Evolutionary conservation across 2,329 filamentous ascomycete genomes (phyloP).

Genomic region (Sporothrix euskadiensis): DNA sequence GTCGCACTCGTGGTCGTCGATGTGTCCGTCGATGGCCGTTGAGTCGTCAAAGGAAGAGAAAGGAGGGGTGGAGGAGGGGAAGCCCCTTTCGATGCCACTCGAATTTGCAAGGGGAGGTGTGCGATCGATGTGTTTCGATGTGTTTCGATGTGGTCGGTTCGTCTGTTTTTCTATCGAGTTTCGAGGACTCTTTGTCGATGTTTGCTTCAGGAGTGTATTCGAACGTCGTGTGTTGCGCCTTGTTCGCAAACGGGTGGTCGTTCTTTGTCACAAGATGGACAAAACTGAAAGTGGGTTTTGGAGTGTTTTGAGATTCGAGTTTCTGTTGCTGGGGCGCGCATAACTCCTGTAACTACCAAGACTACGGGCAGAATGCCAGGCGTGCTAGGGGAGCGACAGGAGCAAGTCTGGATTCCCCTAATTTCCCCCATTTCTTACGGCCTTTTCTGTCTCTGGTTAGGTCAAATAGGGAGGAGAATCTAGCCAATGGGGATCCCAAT

Average conservation of each 20-base stretch:
- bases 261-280: background rate
- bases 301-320: slow-evolving; percentile 6
- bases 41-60: background rate
- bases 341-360: too few relatives aligned
- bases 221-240: background rate
- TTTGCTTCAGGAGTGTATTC: background rate
- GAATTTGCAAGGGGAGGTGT: background rate
- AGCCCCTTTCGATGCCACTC: background rate
- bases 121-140: background rate
- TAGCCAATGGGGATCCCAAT: background rate
- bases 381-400: background rate
- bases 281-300: background rate
- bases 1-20: background rate
- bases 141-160: background rate
- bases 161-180: background rate
- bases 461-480: background rate
- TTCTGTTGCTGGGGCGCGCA: background rate
- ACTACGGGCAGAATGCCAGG: slow-evolving; percentile 11
- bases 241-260: background rate
- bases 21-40: background rate
- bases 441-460: background rate
- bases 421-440: background rate
- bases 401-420: background rate
- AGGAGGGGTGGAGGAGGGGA: slow-evolving; percentile 7
- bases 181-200: background rate